Evolutionary conservation across 768 basidiomycete species (phyloP).

Genomic region (Mycena vulgaris): DNA sequence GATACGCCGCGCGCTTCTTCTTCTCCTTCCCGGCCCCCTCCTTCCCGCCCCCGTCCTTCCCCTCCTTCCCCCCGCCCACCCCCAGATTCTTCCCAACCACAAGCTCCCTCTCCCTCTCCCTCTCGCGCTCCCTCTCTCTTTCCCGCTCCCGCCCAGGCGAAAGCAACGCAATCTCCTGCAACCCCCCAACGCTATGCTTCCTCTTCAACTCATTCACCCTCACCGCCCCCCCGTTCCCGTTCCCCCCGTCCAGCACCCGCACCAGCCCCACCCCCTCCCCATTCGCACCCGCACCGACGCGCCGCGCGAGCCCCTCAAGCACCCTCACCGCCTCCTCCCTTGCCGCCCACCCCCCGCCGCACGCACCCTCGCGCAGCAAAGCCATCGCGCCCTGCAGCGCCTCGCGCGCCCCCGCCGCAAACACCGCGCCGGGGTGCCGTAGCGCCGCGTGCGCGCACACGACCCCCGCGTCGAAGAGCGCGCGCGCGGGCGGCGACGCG

Average conservation of each 20-base stretch:
- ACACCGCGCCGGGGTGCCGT: conserved; percentile 63
- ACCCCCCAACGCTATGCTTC: conserved; percentile 40
- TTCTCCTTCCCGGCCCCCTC: conserved; percentile 56
- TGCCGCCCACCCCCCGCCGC: conserved; percentile 42
- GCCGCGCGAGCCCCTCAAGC: conserved; percentile 44
- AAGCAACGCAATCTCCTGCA: background rate
- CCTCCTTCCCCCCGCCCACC: conserved; percentile 44
- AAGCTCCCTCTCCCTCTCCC: conserved; percentile 37
- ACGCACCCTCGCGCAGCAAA: conserved; percentile 21
- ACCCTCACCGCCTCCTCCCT: conserved; percentile 44
- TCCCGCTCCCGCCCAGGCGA: too few relatives aligned
- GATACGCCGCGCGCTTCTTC: conserved; percentile 55
- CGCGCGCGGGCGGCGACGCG: conserved; percentile 72
- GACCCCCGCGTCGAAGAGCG: conserved; percentile 77
- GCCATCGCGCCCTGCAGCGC: conserved; percentile 39
- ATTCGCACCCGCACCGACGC: conserved; percentile 33
- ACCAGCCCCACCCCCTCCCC: background rate
- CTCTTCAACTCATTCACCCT: conserved; percentile 44
- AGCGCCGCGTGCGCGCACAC: conserved; percentile 76
- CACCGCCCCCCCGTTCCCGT: background rate
- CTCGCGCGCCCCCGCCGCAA: conserved; percentile 63
- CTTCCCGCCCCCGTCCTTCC: conserved; percentile 62
- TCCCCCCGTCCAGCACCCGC: background rate
- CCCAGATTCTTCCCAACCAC: background rate
- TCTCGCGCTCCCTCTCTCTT: conserved; percentile 31